A percentile compares a stretch with the other conserved stretches of the same genome.
Conservation (phyloP, 2,329 filamentous ascomycete genomes). For the Talaromyces sp. region DNA sequence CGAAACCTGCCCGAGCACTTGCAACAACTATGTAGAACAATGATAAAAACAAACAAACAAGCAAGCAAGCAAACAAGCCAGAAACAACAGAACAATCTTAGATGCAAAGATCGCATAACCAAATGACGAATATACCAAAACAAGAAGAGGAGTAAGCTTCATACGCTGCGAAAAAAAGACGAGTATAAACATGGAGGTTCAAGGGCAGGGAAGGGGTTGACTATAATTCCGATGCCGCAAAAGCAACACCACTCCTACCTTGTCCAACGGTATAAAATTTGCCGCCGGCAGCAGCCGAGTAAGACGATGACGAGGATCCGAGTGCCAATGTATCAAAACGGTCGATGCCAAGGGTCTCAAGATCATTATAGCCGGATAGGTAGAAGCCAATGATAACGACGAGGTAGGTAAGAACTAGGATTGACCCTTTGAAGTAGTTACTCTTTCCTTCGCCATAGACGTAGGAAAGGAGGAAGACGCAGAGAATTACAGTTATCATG, state of each 20-base stretch:
- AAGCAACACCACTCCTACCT: slow-evolving; percentile 14
- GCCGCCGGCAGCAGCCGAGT: not conserved
- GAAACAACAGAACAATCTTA: not conserved
- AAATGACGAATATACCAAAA: not conserved
- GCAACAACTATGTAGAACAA: not conserved
- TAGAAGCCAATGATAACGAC: slow-evolving; percentile 92
- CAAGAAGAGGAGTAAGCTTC: not conserved
- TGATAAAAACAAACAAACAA: not conserved
- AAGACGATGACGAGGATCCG: not conserved
- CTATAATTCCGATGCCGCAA: not conserved
- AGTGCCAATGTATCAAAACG: slow-evolving; percentile 47
- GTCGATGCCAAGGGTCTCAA: slow-evolving; percentile 48
- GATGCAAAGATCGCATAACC: not conserved
- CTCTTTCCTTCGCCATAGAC: slow-evolving; percentile 99
- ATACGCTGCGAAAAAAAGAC: not conserved
- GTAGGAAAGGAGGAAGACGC: slow-evolving; percentile 93
- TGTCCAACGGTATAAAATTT: slow-evolving; percentile 17
- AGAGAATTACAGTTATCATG: slow-evolving; percentile 93
- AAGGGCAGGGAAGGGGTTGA: not conserved
- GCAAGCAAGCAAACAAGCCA: too few relatives aligned
- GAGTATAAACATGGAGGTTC: too few relatives aligned
- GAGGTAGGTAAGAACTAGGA: slow-evolving; percentile 85
- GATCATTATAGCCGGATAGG: slow-evolving; percentile 65
- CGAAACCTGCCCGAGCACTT: not conserved
- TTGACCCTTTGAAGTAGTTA: slow-evolving; percentile 99